A percentile compares a stretch with the other conserved stretches of the same genome.
phyloP scores from a whole-genome alignment of 176 grass and related monocot genomes.

The Tuctoria greenei region DNA sequence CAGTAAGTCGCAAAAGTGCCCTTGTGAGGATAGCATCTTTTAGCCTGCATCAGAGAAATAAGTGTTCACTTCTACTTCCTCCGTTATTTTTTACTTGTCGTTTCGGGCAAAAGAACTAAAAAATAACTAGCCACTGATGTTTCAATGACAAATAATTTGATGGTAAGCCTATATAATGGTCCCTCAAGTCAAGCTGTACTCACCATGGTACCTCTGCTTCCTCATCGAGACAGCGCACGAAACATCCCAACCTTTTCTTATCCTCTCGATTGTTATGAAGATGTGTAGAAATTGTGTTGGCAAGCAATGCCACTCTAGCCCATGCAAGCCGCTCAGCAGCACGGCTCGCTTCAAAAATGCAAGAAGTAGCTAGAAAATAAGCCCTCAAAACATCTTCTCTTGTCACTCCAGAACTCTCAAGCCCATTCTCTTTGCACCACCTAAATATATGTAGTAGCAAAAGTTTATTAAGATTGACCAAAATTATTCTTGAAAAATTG shows the following conservation, averaged over 20 bases:
- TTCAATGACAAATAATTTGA: too few relatives aligned
- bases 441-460: conserved; percentile 25
- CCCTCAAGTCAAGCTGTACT: conserved; percentile 14
- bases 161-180: too few relatives aligned
- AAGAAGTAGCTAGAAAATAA: conserved; percentile 57
- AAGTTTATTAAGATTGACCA: background rate
- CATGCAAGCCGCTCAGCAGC: conserved; percentile 58
- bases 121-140: too few relatives aligned
- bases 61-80: too few relatives aligned
- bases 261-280: conserved; percentile 2
- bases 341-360: conserved; percentile 67
- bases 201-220: conserved; percentile 25
- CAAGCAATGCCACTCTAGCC: conserved; percentile 49
- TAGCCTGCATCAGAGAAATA: conserved; percentile 25
- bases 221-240: conserved; percentile 40
- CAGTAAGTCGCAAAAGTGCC: conserved; percentile 42
- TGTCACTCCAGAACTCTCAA: conserved; percentile 34
- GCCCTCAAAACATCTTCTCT: conserved; percentile 47
- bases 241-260: conserved; percentile 29
- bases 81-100: too few relatives aligned
- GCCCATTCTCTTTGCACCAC: conserved; percentile 59
- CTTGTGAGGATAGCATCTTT: conserved; percentile 37
- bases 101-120: too few relatives aligned
- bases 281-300: conserved; percentile 37
- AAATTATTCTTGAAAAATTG: background rate